Conservation (phyloP, 805 yeast species). For the Groenewaldozyma salmanticensis region DNA sequence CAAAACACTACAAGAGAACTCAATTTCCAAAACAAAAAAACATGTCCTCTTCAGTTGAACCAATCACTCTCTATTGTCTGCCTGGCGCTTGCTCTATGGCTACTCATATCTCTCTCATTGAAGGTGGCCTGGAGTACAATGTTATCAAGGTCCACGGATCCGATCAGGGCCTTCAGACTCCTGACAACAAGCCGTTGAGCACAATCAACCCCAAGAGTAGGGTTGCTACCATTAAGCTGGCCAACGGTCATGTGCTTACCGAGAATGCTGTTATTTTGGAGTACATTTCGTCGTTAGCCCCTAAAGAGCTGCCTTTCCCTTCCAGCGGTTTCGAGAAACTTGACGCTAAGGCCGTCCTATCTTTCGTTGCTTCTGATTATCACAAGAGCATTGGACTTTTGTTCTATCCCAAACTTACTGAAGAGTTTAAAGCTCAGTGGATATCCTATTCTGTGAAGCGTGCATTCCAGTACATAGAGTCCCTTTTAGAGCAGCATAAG, state of each 20-base stretch:
- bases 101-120: conserved; percentile 7
- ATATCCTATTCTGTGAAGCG: no score
- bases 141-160: conserved; percentile 3
- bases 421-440: no score
- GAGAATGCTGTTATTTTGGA: conserved; percentile 8
- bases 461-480: neutral
- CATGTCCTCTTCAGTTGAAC: neutral
- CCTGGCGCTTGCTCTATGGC: conserved; percentile 11
- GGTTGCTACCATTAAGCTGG: conserved; percentile 11
- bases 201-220: conserved; percentile 10
- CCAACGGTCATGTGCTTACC: conserved; percentile 7
- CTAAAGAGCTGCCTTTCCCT: conserved; percentile 4
- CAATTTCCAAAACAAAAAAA: no score
- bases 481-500: conserved; percentile 2
- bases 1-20: no score
- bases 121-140: conserved; percentile 4
- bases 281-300: conserved; percentile 5
- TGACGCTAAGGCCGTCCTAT: neutral
- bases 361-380: neutral
- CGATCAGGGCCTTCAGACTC: conserved; percentile 2
- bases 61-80: conserved; percentile 4
- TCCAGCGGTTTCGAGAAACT: neutral
- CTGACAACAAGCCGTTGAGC: conserved; percentile 5
- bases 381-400: neutral
- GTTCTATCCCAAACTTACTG: neutral